Percentiles rank a stretch among this genome's conserved stretches.
Evolutionary conservation across 768 basidiomycete species (phyloP).

Genomic region (Lentinula detonsa): DNA sequence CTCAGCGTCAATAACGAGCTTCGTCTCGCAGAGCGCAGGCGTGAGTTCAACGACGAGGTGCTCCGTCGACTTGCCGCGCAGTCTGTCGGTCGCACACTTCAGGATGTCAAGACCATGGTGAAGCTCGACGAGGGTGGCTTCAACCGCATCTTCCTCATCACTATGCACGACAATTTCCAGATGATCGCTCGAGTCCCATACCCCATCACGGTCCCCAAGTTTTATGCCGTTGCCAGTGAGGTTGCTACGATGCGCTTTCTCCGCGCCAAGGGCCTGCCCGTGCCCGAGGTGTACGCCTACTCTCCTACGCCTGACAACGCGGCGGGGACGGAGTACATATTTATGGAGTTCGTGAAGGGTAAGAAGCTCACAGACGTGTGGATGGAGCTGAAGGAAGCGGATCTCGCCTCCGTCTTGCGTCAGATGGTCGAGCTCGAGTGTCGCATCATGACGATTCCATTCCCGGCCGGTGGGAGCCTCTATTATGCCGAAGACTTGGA

Average conservation of each 20-base stretch:
- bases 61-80: conserved; percentile 40
- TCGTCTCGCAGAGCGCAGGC: conserved; percentile 40
- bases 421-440: conserved; percentile 44
- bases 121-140: conserved; percentile 45
- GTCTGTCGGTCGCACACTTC: conserved; percentile 29
- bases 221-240: conserved; percentile 36
- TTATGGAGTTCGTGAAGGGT: conserved; percentile 39
- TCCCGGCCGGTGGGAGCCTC: conserved; percentile 47
- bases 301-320: conserved; percentile 31
- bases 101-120: conserved; percentile 26
- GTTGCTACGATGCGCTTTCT: conserved; percentile 39
- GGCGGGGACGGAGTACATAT: conserved; percentile 38
- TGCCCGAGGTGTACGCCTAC: conserved; percentile 37
- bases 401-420: conserved; percentile 34
- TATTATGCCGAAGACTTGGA: conserved; percentile 42
- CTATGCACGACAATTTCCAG: conserved; percentile 25
- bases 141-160: conserved; percentile 35
- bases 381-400: conserved; percentile 26
- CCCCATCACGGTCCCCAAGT: conserved; percentile 28
- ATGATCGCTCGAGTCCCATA: conserved; percentile 39
- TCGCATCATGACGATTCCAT: conserved; percentile 38
- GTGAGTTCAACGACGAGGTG: conserved; percentile 32
- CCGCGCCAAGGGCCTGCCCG: conserved; percentile 30
- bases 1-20: conserved; percentile 35
- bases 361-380: conserved; percentile 35